Conservation (phyloP, 202 grass and related monocot genomes). For the Digitaria exilis region DNA sequence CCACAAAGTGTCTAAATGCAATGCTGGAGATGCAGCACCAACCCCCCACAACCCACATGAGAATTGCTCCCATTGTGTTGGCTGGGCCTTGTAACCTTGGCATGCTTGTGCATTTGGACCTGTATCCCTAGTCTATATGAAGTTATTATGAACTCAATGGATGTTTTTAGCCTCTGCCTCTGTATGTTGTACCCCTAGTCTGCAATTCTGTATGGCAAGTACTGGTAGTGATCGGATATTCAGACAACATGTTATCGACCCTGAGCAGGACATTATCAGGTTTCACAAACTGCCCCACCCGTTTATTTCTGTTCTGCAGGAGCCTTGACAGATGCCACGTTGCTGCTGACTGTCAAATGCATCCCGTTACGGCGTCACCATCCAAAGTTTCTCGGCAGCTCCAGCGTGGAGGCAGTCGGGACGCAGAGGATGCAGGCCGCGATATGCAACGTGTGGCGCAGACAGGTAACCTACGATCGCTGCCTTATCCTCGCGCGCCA, state of each 20-base stretch:
- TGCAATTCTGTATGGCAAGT: neutral
- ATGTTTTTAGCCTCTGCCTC: neutral
- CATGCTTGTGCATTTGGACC: constrained; percentile 24
- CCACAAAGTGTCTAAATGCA: neutral
- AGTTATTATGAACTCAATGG: neutral
- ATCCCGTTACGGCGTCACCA: neutral
- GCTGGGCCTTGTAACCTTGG: neutral
- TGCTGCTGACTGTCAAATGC: neutral
- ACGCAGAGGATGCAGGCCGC: constrained; percentile 18
- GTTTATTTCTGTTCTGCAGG: neutral
- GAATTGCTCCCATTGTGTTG: neutral
- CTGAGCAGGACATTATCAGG: neutral
- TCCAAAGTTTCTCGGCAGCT: neutral
- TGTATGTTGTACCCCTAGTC: neutral
- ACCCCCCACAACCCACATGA: neutral
- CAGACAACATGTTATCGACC: neutral
- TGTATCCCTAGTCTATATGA: neutral
- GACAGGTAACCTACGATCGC: constrained; percentile 15
- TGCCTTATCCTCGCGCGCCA: constrained; percentile 50
- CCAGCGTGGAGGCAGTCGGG: constrained; percentile 6
- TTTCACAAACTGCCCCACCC: neutral
- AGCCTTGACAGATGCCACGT: neutral
- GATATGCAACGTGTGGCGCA: constrained; percentile 44
- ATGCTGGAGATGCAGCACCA: constrained; percentile 15
- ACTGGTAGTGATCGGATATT: neutral